Base-by-base conservation (phyloP, 23 red algal species). In the Gracilaria caudata region DNA sequence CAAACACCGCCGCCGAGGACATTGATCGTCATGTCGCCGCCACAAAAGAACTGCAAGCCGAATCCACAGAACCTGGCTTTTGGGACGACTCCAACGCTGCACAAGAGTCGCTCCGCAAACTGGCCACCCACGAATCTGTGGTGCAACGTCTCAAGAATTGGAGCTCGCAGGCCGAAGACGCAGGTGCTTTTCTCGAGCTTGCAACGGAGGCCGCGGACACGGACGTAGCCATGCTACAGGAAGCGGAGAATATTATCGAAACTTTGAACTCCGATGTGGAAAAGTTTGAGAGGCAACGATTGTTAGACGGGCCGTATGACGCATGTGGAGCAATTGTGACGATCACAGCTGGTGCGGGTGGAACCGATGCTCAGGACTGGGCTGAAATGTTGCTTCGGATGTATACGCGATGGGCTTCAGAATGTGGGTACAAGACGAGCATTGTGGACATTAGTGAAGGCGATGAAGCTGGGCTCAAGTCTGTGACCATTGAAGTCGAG, bases 281-380 rank as follows among this genome's bases (percentile, higher is more conserved):
- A 21, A 76, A 70, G 36, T 99, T 61, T 28, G 97, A 99, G 64
- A 59, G 79, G 64, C 86, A 94, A n/a, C 57, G 57, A 24, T 51
- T 94, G 80, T 73, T 99, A 21, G 80, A 84, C 37, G 97, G 97
- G n/a, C 57, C 46, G 57, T 76, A 95, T 77, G 97, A 99, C 51
- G 37, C 58, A 16, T 40, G 64, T 53, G 90, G 86, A 21, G 89
- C 89, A 41, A 63, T 90, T 4, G 12, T 99, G 49, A 95, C 83
- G 21, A 59, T 99, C 2, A 60, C 53, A 56, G 97, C 97, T 9
- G 97, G 97, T 30, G 97, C 93, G 4, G 97, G 97, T 14, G 97
- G 97, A 12, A 95, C 93, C 1, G 97, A 99, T 85, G 97, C 97
- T 2, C 90, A 94, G 60, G 97, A 99, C 76, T 99, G 97, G 97